A percentile compares a stretch with the other conserved stretches of the same genome.
These are phyloP conservation scores for Russula brevipes DNA, from an alignment of 768 basidiomycete genomes.

Conservation along the genomic window DNA sequence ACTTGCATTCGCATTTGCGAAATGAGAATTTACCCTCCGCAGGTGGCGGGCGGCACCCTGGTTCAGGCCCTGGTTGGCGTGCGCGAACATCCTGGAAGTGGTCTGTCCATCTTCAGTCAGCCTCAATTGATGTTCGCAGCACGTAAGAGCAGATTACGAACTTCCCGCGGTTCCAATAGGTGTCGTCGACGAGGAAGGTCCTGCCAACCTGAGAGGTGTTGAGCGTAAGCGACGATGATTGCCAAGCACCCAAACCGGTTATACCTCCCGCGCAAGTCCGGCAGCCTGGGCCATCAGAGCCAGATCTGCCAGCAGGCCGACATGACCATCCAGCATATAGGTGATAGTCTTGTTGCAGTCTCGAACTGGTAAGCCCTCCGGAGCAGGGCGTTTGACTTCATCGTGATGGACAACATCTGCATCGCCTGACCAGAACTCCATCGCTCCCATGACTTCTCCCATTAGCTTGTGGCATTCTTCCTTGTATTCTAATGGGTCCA, in stretches of 20 bases:
- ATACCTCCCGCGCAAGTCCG: conserved; percentile 59
- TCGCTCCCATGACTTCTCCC: conserved; percentile 43
- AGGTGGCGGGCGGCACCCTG: conserved; percentile 56
- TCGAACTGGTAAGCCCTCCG: conserved; percentile 27
- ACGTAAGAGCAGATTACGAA: conserved; percentile 32
- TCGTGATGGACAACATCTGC: conserved; percentile 34
- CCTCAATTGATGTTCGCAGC: neutral
- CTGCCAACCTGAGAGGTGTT: conserved; percentile 44
- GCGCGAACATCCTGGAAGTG: conserved; percentile 52
- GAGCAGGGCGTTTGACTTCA: conserved; percentile 27
- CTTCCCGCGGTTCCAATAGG: conserved; percentile 71
- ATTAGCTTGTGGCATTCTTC: conserved; percentile 50
- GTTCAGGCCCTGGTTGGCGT: conserved; percentile 58
- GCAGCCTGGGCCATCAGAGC: conserved; percentile 64
- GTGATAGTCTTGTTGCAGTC: conserved; percentile 61
- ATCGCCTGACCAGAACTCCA: conserved; percentile 47
- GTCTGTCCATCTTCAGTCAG: conserved; percentile 51
- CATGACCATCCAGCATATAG: conserved; percentile 63
- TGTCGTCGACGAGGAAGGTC: conserved; percentile 66
- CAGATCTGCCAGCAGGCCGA: conserved; percentile 61
- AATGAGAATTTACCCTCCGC: conserved; percentile 45
- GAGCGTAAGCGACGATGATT: neutral
- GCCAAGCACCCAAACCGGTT: conserved; percentile 17
- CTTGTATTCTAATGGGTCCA: conserved; percentile 51
- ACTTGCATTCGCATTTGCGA: neutral